Percentiles rank a stretch among this genome's conserved stretches.
Conservation (phyloP, 768 basidiomycete species). For the Suillus fuscotomentosus region DNA sequence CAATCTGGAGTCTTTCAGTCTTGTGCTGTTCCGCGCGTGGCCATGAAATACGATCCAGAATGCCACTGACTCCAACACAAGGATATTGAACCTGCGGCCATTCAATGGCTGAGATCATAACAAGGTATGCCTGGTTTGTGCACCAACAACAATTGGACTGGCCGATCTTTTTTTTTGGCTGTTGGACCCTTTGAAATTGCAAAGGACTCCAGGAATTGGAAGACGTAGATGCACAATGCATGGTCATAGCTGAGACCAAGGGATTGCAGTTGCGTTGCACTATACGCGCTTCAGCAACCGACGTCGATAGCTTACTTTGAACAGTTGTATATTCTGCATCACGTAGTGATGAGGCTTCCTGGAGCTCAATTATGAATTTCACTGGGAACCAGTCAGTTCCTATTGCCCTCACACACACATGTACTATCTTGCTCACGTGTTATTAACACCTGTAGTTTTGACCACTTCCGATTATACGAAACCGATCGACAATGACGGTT, state of each 20-base stretch:
- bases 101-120: no score
- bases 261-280: background rate
- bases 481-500: background rate
- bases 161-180: no score
- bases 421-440: no score
- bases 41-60: background rate
- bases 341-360: background rate
- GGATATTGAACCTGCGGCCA: background rate
- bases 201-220: no score
- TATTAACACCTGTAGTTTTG: no score
- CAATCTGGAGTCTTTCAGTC: background rate
- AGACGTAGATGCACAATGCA: background rate
- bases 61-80: background rate
- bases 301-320: background rate
- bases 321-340: background rate
- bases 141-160: no score
- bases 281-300: background rate
- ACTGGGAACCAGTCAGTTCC: background rate
- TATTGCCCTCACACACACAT: no score
- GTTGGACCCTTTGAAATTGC: no score
- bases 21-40: background rate
- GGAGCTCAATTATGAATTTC: background rate
- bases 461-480: background rate
- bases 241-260: background rate
- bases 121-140: no score